phyloP scores from a whole-genome alignment of 2,329 filamentous ascomycete genomes.

The Talaromyces sp. region DNA sequence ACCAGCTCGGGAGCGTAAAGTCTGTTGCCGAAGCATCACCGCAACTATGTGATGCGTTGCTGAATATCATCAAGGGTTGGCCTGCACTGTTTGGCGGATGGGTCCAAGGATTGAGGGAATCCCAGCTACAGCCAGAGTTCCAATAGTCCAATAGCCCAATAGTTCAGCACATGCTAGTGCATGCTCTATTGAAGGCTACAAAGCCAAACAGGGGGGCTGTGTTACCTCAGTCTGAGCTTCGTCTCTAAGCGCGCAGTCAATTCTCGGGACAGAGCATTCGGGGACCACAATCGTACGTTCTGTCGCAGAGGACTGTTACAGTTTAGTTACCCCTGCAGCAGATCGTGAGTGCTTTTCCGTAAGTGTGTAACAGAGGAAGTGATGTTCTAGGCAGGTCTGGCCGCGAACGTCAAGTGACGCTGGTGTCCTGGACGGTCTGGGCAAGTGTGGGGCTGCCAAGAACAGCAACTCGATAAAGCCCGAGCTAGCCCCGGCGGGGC shows the following conservation, averaged over 20 bases:
- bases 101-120: background rate
- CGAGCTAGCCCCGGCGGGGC: background rate
- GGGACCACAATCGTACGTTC: background rate
- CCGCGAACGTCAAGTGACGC: constrained; percentile 10
- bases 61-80: background rate
- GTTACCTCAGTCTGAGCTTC: background rate
- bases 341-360: background rate
- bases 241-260: background rate
- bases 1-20: background rate
- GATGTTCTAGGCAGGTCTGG: background rate
- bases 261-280: background rate
- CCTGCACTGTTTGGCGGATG: background rate
- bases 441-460: background rate
- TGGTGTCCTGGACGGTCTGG: background rate
- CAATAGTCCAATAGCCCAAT: background rate
- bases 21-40: background rate
- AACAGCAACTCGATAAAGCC: background rate
- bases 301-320: constrained; percentile 1
- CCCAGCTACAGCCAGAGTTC: background rate
- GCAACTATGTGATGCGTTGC: background rate
- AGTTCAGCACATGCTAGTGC: background rate
- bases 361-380: background rate
- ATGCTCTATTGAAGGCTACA: background rate
- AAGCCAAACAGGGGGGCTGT: background rate
- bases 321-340: constrained; percentile 13